phyloP scores from a whole-genome alignment of 2,329 filamentous ascomycete genomes.

The Ophiostoma pallidulum region DNA sequence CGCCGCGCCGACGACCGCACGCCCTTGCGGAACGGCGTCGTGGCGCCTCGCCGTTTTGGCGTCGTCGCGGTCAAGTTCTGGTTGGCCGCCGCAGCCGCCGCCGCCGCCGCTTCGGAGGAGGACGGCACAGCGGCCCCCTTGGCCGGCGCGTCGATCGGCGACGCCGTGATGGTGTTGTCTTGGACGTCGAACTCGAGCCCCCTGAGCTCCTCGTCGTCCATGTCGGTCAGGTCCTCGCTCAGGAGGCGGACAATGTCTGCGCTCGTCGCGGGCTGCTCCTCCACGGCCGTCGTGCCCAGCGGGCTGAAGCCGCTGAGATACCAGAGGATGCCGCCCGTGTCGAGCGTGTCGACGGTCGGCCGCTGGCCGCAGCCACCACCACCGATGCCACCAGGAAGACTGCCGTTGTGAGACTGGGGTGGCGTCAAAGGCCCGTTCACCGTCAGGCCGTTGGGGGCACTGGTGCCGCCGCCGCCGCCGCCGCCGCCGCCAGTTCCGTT shows the following conservation, averaged over 20 bases:
- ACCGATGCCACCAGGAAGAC: constrained; percentile 24
- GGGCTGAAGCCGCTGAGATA: constrained; percentile 77
- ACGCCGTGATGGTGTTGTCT: constrained; percentile 35
- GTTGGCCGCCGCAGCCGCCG: neutral
- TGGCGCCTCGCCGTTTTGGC: constrained; percentile 5
- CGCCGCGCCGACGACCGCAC: constrained; percentile 25
- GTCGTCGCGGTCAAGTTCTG: constrained; percentile 7
- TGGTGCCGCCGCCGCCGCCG: constrained; percentile 13
- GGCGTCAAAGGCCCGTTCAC: constrained; percentile 49
- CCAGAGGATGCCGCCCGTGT: constrained; percentile 75
- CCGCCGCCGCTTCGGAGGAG: no score
- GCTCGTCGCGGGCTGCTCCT: constrained; percentile 57
- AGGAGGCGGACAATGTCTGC: constrained; percentile 57
- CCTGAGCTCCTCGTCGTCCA: constrained; percentile 82
- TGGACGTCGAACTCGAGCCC: constrained; percentile 52
- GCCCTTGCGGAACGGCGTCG: constrained; percentile 21
- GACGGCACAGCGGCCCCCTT: neutral
- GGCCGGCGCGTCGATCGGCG: constrained; percentile 17
- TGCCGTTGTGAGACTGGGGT: constrained; percentile 51
- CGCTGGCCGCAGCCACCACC: no score
- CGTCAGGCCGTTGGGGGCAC: neutral
- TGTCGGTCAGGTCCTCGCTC: constrained; percentile 82
- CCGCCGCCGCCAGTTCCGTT: constrained; percentile 31
- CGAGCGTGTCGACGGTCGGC: constrained; percentile 43
- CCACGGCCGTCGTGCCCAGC: constrained; percentile 66